Evolutionary conservation across 345 rosid species (phyloP), one percentile per base, ranked within the genome.

Genomic region (Aquilaria sinensis): DNA sequence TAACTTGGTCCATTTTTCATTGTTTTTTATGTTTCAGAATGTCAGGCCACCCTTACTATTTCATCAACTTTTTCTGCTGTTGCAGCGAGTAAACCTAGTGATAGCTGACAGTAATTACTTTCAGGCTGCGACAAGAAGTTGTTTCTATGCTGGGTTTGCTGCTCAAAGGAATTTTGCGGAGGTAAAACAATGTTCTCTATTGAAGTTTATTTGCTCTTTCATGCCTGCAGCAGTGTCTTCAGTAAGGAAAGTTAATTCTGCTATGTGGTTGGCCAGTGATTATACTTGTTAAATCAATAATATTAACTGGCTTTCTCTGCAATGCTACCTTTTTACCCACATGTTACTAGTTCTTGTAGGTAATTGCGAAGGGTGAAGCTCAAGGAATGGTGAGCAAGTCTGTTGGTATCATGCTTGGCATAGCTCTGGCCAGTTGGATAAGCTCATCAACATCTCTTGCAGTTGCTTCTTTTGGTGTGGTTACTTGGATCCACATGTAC

Each of bases 301-400:
- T 37, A 9, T 37, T 37, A 9, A 37, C 43, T 37, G 43, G 43
- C 43, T 37, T 37, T 37, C 43, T 37, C 8, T 9, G 7, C 43
- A 4, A 3, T 37, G 5, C 43, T 37, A 37, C 43, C 43, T 41
- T 47, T 30, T 64, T 48, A 32, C 41, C 57, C 9, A 58, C 31
- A 10, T 51, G 10, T 60, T 53, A 23, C 62, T 65, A 47, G 61
- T 63, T 47, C 65, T 53, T 74, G 46, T 74, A 89, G 98, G 97
- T 94, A 54, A 94, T 94, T 56, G 99, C 96, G 45, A 94, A 90
- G 66, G 99, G 96, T 67, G 99, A 94, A 85, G 99, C 99, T 77
- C 99, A 94, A 76, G 99, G 99, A 77, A 94, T 94, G 99, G 89
- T 90, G 69, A 90, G 97, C 85, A 90, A 85, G 75, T 85, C 87